Conservation (phyloP, 2,329 filamentous ascomycete species). For the Penicillium aurantiogriseum region DNA sequence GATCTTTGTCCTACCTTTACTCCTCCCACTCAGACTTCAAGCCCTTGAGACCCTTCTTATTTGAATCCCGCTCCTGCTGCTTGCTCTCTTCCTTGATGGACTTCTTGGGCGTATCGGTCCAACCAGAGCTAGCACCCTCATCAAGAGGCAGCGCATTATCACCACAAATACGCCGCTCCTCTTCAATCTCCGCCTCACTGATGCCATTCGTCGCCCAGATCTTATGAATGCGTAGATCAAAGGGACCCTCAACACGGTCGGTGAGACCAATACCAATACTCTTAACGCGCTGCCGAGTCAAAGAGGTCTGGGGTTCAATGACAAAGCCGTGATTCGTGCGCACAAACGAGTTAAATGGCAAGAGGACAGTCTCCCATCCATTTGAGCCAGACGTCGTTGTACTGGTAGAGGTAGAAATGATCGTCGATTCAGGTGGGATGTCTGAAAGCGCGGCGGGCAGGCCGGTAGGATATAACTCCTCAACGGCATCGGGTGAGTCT, state of each 20-base stretch:
- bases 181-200: constrained; percentile 40
- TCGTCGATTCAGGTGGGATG: constrained; percentile 36
- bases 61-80: constrained; percentile 17
- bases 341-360: constrained; percentile 90
- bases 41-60: constrained; percentile 37
- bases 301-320: constrained; percentile 87
- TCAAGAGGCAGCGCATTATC: constrained; percentile 38
- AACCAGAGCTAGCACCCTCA: constrained; percentile 34
- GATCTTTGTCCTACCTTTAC: constrained; percentile 5
- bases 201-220: constrained; percentile 88
- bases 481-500: constrained; percentile 24
- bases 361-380: constrained; percentile 91
- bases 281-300: constrained; percentile 79
- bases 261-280: constrained; percentile 86
- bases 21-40: constrained; percentile 38
- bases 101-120: constrained; percentile 17
- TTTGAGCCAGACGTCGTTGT: constrained; percentile 64
- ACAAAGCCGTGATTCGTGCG: constrained; percentile 90
- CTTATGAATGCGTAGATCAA: constrained; percentile 78
- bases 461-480: constrained; percentile 27
- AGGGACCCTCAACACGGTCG: constrained; percentile 83
- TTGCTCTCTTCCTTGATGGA: constrained; percentile 4
- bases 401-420: constrained; percentile 33
- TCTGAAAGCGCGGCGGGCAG: constrained; percentile 41
- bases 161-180: constrained; percentile 43